phyloP scores from a whole-genome alignment of 192 early-diverging fungal genomes.

The Gigaspora rosea region DNA sequence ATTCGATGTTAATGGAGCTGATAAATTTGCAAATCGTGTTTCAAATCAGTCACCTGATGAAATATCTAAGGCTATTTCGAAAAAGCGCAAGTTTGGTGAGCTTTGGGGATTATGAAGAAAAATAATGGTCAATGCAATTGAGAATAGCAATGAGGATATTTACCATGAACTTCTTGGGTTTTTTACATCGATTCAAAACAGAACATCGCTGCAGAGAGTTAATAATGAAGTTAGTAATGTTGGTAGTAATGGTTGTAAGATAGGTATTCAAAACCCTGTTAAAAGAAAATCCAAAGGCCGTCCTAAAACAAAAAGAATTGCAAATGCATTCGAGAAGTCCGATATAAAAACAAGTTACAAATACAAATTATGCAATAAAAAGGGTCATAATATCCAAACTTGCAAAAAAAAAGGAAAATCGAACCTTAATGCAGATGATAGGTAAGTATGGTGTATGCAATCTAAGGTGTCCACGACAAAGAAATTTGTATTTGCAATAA shows the following conservation, averaged over 20 bases:
- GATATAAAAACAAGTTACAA: too few relatives aligned
- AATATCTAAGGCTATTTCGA: background rate
- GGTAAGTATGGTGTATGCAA: too few relatives aligned
- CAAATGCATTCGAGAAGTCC: too few relatives aligned
- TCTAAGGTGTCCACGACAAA: too few relatives aligned
- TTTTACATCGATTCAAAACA: background rate
- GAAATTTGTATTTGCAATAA: too few relatives aligned
- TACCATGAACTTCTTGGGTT: background rate
- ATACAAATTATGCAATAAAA: too few relatives aligned
- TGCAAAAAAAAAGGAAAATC: too few relatives aligned
- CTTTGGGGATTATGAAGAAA: background rate
- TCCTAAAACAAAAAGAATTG: too few relatives aligned
- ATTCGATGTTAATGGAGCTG: background rate
- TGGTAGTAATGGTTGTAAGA: background rate
- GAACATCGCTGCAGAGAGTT: background rate
- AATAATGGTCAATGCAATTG: background rate
- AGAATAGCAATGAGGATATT: background rate
- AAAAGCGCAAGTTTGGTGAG: background rate
- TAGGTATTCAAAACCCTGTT: too few relatives aligned
- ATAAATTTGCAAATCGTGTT: background rate
- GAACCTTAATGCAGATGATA: too few relatives aligned
- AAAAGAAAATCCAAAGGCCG: too few relatives aligned
- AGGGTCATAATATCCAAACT: too few relatives aligned
- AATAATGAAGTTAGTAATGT: background rate
- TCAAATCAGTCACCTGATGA: background rate